Evolutionary conservation across 495 filamentous ascomycete species (phyloP).

Genomic region (Penicillium pancosmium): DNA sequence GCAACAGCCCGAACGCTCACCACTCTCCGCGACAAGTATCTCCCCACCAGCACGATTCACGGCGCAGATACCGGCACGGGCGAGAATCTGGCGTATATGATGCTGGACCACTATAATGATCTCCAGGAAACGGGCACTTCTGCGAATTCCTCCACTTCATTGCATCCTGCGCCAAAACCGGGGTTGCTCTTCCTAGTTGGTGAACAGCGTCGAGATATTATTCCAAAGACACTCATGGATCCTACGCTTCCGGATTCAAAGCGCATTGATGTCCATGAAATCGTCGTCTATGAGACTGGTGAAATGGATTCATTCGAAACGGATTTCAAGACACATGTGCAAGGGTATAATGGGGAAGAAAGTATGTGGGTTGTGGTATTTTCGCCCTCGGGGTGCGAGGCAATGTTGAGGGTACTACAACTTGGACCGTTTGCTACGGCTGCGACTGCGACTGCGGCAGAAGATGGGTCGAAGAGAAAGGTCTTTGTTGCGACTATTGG

Average conservation of each 20-base stretch:
- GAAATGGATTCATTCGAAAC: slow-evolving; percentile 73
- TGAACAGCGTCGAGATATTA: slow-evolving; percentile 83
- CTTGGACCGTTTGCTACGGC: slow-evolving; percentile 19
- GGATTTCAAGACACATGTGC: slow-evolving; percentile 55
- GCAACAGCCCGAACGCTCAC: slow-evolving; percentile 77
- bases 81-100: slow-evolving; percentile 72
- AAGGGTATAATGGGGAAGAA: slow-evolving; percentile 12
- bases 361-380: slow-evolving; percentile 88
- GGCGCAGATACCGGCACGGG: slow-evolving; percentile 84
- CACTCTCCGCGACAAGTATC: slow-evolving; percentile 50
- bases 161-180: slow-evolving; percentile 40
- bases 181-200: slow-evolving; percentile 84
- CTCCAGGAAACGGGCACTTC: slow-evolving; percentile 13
- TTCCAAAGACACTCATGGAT: slow-evolving; percentile 74
- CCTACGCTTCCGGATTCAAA: slow-evolving; percentile 37
- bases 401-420: slow-evolving; percentile 70
- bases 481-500: slow-evolving; percentile 85
- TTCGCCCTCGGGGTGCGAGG: slow-evolving; percentile 84
- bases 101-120: slow-evolving; percentile 69
- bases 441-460: neutral
- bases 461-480: slow-evolving; percentile 21
- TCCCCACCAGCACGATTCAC: slow-evolving; percentile 57
- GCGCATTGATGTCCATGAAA: slow-evolving; percentile 69
- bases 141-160: neutral
- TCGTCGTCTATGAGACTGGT: slow-evolving; percentile 82